Evolutionary conservation across 129 eudicot species (phyloP).

Genomic region (Flaveria ramosissima): DNA sequence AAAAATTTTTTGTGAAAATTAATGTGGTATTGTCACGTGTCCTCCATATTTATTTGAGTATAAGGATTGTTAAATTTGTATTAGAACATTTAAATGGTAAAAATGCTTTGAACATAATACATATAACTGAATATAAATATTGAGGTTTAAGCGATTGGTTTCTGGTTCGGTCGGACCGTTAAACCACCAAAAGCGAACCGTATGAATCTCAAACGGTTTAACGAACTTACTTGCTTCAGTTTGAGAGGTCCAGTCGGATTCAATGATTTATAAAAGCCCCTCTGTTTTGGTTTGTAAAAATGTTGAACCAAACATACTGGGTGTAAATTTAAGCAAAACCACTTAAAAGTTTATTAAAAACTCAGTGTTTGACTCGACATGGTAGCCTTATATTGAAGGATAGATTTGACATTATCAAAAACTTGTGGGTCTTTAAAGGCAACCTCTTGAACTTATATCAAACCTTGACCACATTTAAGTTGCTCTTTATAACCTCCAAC

Average conservation of each 20-base stretch:
- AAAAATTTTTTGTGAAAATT: too few relatives aligned
- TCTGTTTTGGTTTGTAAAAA: too few relatives aligned
- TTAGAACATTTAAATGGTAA: too few relatives aligned
- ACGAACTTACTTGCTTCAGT: not conserved
- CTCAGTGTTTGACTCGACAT: too few relatives aligned
- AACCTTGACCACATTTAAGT: conserved; percentile 19
- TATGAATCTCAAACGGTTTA: not conserved
- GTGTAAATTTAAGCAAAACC: not conserved
- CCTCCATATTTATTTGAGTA: too few relatives aligned
- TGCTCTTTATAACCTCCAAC: not conserved
- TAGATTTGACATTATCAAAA: not conserved
- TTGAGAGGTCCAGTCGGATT: not conserved
- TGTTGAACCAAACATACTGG: not conserved
- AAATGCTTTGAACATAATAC: too few relatives aligned
- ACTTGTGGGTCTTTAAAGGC: not conserved
- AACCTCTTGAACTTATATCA: not conserved
- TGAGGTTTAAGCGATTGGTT: too few relatives aligned
- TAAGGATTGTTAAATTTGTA: too few relatives aligned
- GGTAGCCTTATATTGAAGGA: not conserved
- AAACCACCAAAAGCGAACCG: too few relatives aligned
- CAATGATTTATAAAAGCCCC: not conserved
- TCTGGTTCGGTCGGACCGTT: too few relatives aligned
- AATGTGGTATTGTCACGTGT: too few relatives aligned
- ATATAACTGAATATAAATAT: too few relatives aligned
- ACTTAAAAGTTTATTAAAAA: not conserved